Evolutionary conservation across 345 rosid genomes (phyloP).

Genomic region (Citrus glauca): DNA sequence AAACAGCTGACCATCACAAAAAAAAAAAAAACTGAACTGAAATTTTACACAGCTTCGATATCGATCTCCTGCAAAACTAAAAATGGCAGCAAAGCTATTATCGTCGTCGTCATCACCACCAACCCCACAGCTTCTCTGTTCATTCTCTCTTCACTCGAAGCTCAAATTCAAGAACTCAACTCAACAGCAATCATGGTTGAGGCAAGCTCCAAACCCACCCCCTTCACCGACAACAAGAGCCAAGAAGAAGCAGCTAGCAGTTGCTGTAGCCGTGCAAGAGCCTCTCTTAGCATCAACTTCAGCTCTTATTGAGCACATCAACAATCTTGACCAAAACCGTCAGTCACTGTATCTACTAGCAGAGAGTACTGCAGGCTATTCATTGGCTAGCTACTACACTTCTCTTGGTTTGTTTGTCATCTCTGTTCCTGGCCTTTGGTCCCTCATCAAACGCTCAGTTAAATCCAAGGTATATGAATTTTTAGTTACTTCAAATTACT

Average conservation of each 20-base stretch:
- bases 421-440: slow-evolving; percentile 97
- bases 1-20: neutral
- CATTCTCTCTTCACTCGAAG: slow-evolving; percentile 12
- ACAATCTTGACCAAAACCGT: slow-evolving; percentile 17
- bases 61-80: neutral
- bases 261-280: slow-evolving; percentile 29
- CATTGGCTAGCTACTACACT: slow-evolving; percentile 90
- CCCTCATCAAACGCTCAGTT: slow-evolving; percentile 95
- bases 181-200: slow-evolving; percentile 23
- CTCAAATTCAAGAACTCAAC: neutral
- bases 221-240: neutral
- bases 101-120: slow-evolving; percentile 3
- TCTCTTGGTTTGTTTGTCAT: slow-evolving; percentile 87
- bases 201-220: neutral
- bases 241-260: slow-evolving; percentile 10
- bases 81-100: slow-evolving; percentile 31
- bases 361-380: slow-evolving; percentile 54
- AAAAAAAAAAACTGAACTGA: neutral
- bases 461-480: slow-evolving; percentile 67
- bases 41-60: neutral
- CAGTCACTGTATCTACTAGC: slow-evolving; percentile 42
- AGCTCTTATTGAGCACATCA: slow-evolving; percentile 19
- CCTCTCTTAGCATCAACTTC: slow-evolving; percentile 18
- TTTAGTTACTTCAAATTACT: neutral
- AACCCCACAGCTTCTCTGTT: slow-evolving; percentile 17